Conservation (phyloP, 2,329 filamentous ascomycete species). For the Fusarium coffeatum region DNA sequence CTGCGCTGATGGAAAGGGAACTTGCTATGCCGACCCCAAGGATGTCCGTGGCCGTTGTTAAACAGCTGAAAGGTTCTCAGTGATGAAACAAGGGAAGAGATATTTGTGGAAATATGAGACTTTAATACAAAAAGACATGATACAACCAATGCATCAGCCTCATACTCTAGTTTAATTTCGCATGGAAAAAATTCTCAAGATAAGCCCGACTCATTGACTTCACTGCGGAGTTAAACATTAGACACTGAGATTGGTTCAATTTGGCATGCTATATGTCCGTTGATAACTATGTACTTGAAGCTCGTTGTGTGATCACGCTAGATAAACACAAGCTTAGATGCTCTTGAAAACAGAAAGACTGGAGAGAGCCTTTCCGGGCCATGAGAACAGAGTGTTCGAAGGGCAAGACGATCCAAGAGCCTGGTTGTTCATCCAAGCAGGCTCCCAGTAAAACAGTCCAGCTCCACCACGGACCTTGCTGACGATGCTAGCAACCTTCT, state of each 20-base stretch:
- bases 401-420: constrained; percentile 72
- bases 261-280: not conserved
- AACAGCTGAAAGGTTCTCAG: not conserved
- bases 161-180: not conserved
- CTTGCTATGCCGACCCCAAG: constrained; percentile 27
- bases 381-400: constrained; percentile 72
- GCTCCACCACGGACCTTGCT: constrained; percentile 63
- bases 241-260: not conserved
- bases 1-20: constrained; percentile 37
- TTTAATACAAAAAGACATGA: not conserved
- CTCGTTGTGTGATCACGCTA: not conserved
- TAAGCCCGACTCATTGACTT: no score
- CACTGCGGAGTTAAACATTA: not conserved
- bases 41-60: constrained; percentile 32
- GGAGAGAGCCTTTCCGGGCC: constrained; percentile 63
- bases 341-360: constrained; percentile 67
- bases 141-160: not conserved
- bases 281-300: not conserved
- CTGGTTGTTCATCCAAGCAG: constrained; percentile 75
- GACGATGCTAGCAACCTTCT: constrained; percentile 68
- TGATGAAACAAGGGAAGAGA: fast-evolving
- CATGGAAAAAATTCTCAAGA: not conserved
- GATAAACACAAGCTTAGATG: constrained; percentile 50
- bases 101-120: not conserved
- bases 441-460: constrained; percentile 80